Base-by-base conservation (phyloP, 1,139 yeast species). In the Suhomyces bolitotheri region DNA sequence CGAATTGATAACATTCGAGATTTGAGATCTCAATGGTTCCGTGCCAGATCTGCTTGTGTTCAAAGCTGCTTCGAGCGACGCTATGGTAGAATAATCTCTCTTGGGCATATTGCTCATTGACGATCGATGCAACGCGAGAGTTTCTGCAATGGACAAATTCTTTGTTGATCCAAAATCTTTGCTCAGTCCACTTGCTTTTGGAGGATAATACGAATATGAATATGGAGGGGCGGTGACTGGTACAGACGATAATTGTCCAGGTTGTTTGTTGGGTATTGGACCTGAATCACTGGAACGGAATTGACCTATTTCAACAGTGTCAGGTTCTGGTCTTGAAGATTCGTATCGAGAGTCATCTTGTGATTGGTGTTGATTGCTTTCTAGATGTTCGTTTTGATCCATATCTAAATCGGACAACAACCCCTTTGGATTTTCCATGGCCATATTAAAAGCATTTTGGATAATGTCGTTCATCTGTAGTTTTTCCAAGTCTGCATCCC, bases 401-500 rank as follows among this genome's bases (percentile, higher is more conserved):
- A 70, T 56, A 35, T 73, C 77, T 46, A 78, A 56, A 39, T 71
- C 74, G 20, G 75, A 70, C 28, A 79, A 56, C 25, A 80, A 65
- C 27, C 76, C 77, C 22, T 71, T 75, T 5, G 85, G 84, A 43
- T 78, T 75, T 44, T 78, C 82, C 72, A 78, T 70, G 1, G 90
- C 90, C 82, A 82, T 72, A 32, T 75, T 74, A 60, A 82, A 71
- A 0, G 89, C 90, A 58, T 80, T 81, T 46, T 80, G 84, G 66
- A 82, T 72, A 45, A 83, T 82, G 46, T 78, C 84, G 50, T 78
- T 80, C 79, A 76, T 73, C 43, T 73, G 76, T 31, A 69, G 55
- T 40, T 66, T 72, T 35, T 72, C 76, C 30, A 80, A 60, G 44
- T 77, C 82, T 35, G 66, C 64, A 22, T 62, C 36, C 4, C 16